Percentiles rank a stretch among this genome's conserved stretches.
Conservation (phyloP, 2,329 filamentous ascomycete genomes). For the Hymenoscyphus fraxineus region DNA sequence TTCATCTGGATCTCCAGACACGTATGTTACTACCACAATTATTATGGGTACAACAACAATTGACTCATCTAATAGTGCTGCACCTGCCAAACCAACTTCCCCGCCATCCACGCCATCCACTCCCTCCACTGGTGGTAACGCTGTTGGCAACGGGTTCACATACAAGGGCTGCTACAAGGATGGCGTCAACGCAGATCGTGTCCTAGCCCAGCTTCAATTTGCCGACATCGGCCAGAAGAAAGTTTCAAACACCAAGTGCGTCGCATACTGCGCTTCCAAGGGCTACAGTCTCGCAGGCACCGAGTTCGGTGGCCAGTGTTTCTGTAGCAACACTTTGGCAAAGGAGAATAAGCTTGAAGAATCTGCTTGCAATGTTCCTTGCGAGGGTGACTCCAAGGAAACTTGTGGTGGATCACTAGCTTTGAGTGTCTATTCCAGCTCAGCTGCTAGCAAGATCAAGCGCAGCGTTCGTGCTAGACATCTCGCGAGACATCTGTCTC, state of each 20-base stretch:
- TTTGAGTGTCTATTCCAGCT: constrained; percentile 41
- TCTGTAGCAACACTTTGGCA: constrained; percentile 43
- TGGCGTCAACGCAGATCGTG: constrained; percentile 34
- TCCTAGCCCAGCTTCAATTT: constrained; percentile 40
- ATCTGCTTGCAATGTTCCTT: constrained; percentile 45
- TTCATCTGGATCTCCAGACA: constrained; percentile 17
- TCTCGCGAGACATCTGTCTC: constrained; percentile 4
- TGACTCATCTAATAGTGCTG: constrained; percentile 3
- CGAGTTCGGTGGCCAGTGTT: constrained; percentile 47
- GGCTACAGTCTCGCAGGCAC: constrained; percentile 48
- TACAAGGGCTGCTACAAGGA: constrained; percentile 43
- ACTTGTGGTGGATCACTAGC: constrained; percentile 49
- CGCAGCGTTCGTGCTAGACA: constrained; percentile 3
- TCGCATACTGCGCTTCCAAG: constrained; percentile 44
- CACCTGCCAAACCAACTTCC: constrained; percentile 13
- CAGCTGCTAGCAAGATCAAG: neutral
- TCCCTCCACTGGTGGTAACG: neutral
- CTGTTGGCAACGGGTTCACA: constrained; percentile 35
- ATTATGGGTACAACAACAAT: neutral
- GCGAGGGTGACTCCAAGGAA: constrained; percentile 46
- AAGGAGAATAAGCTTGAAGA: constrained; percentile 43
- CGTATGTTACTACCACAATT: neutral
- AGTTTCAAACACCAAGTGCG: constrained; percentile 45
- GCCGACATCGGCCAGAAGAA: constrained; percentile 39
- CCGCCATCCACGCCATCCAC: neutral